Evolutionary conservation across 306 rosid species (phyloP), one percentile per base, ranked within the genome.

Genomic region (Corylus americana): DNA sequence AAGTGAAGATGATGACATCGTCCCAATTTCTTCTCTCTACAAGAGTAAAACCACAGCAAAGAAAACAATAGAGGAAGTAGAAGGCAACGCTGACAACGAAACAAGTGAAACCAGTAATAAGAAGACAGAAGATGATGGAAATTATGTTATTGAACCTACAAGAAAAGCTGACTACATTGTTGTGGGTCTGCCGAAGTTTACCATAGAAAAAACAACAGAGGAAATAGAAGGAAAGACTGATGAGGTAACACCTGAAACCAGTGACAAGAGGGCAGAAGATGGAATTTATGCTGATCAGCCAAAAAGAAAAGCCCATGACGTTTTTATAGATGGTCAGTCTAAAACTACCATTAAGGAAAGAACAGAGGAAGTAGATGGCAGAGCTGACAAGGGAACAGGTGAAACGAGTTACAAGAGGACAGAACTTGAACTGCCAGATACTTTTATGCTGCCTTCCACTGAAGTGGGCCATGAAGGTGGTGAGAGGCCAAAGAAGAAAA

Each of bases 21-120:
- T 59, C 74, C 92, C 90, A 4, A 87, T 87, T 81, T 90, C 92
- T 48, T 81, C 86, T 64, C 22, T 85, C 63, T 81, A 10, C 80
- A 91, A 86, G 83, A 79, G 49, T 59, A 83, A 72, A 77, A 44
- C 79, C 64, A 50, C 70, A 77, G 51, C 51, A 69, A 83, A 77
- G 76, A 75, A 74, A 78, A 61, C 82, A 64, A 49, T 44, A 66
- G 75, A 72, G 80, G 82, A 86, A 79, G 64, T 71, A 59, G 79
- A 84, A 81, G 91, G 57, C 53, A 83, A 61, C 25, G 78, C 16
- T 45, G 82, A 54, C 37, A 59, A 51, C 67, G 86, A 74, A 82
- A 73, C 76, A 39, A 74, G n/a, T 81, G 87, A 74, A 80, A 82
- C 67, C 66, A 49, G 83, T 77, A 74, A 78, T 63, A 79, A 79